Evolutionary conservation across 306 rosid genomes (phyloP).

Genomic region (Gynostemma pentaphyllum): DNA sequence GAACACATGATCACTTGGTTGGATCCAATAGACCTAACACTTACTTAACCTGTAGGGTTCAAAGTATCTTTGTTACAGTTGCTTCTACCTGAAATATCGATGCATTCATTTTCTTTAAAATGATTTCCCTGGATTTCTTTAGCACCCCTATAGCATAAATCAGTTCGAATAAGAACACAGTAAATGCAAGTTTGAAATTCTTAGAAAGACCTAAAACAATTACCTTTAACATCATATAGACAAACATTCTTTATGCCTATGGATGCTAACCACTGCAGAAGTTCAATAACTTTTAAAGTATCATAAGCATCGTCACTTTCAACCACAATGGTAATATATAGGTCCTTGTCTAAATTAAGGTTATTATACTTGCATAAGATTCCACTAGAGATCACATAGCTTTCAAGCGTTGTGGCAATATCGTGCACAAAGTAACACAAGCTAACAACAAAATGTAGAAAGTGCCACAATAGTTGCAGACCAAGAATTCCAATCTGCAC

Average conservation of each 20-base stretch:
- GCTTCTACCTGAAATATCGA: conserved; percentile 35
- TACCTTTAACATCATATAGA: conserved; percentile 82
- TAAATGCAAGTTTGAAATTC: conserved; percentile 10
- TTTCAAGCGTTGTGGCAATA: conserved; percentile 28
- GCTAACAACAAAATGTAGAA: conserved; percentile 41
- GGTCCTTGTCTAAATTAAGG: conserved; percentile 28
- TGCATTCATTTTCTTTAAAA: conserved; percentile 39
- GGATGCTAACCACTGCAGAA: conserved; percentile 55
- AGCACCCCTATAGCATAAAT: conserved; percentile 47
- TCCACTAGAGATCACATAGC: conserved; percentile 56
- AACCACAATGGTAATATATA: conserved; percentile 60
- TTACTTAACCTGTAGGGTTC: neutral
- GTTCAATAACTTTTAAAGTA: conserved; percentile 43
- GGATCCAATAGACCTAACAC: neutral
- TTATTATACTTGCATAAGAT: conserved; percentile 37
- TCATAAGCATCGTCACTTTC: conserved; percentile 76
- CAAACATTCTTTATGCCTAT: conserved; percentile 59
- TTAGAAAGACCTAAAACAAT: conserved; percentile 11
- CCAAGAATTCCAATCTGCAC: conserved; percentile 48
- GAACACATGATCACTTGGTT: neutral
- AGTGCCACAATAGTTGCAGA: conserved; percentile 51
- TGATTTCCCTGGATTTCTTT: conserved; percentile 48
- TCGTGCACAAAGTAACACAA: conserved; percentile 28
- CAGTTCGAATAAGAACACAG: conserved; percentile 3
- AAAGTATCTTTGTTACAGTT: neutral